Base-by-base conservation (phyloP, 192 early-diverging fungal genomes). In the Physocladia obscura region DNA sequence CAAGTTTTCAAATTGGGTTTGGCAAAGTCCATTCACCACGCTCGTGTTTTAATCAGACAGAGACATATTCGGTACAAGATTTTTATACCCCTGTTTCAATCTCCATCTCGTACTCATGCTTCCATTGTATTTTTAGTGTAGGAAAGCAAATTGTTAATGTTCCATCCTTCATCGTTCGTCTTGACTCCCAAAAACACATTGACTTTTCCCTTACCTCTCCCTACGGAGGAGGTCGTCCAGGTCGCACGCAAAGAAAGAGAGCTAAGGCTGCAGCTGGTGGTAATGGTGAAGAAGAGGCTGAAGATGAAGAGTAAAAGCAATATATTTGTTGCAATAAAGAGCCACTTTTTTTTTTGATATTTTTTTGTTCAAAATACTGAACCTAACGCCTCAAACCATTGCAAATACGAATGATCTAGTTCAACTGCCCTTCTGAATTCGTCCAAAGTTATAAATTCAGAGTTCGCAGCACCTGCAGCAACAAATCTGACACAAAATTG, bases 1-100 rank as follows among this genome's bases (percentile, higher is more conserved):
- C 96, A 98, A 89, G 96, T 98, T 75, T 96, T 95, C 90, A 94
- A 96, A 89, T 82, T 91, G 70, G 94, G 94, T 74, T 83, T 98
- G 63, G 96, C 96, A 84, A 95, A 94, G 88, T 96, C 94, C 56
- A 93, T 97, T 78, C 96, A 98, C 90, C 96, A 98, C 84, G 96
- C 96, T 57, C 92, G 96, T 89, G 94, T 98, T 71, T 84, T 96
- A 79, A 97, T 98, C 82, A 90, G 92, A 67, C 96, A 98, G 88
- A 90, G 96, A 69, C 96, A 98, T 89, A 98, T 98, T 83, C 92
- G 90, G 85, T 89, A 76, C 30, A 67, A n/a, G n/a, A n/a, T n/a
- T n/a, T n/a, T n/a, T n/a, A n/a, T n/a, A n/a, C n/a, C n/a, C n/a
- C n/a, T n/a, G n/a, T n/a, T n/a, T n/a, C n/a, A n/a, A n/a, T n/a